phyloP scores from a whole-genome alignment of 1,284 basidiomycete species.

The Somion occarium region DNA sequence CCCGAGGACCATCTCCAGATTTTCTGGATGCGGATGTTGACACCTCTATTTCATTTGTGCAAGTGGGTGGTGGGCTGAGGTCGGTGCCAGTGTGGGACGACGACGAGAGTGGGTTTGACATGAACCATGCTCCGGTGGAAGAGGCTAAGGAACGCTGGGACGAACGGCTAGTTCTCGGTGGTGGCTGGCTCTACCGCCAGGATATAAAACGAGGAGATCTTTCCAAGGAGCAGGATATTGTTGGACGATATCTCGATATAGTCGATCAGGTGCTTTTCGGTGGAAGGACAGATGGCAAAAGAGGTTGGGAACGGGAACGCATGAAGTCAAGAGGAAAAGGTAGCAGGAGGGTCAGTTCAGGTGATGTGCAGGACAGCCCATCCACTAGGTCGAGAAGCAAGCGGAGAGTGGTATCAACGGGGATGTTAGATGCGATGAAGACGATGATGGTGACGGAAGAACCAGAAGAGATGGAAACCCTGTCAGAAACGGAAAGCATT shows the following conservation, averaged over 20 bases:
- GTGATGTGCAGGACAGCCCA: slow-evolving; percentile 28
- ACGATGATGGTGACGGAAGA: slow-evolving; percentile 52
- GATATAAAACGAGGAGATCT: slow-evolving; percentile 56
- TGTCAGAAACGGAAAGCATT: slow-evolving; percentile 43
- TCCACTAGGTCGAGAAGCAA: slow-evolving; percentile 18
- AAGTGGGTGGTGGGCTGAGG: slow-evolving; percentile 57
- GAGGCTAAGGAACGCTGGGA: slow-evolving; percentile 71
- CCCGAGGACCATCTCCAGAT: slow-evolving; percentile 42
- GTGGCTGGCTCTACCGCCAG: slow-evolving; percentile 75
- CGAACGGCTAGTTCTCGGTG: slow-evolving; percentile 67
- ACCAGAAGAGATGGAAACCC: slow-evolving; percentile 46
- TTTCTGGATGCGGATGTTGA: slow-evolving; percentile 43
- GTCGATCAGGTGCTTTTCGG: slow-evolving; percentile 73
- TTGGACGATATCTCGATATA: slow-evolving; percentile 60
- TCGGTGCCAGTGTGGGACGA: slow-evolving; percentile 79
- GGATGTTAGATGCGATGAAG: slow-evolving; percentile 46
- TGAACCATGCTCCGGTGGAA: slow-evolving; percentile 41
- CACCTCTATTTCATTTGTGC: slow-evolving; percentile 60
- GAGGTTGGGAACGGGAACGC: slow-evolving; percentile 54
- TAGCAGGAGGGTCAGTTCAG: slow-evolving; percentile 47
- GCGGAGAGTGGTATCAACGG: slow-evolving; percentile 50
- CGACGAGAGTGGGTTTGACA: slow-evolving; percentile 42
- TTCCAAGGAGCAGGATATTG: slow-evolving; percentile 48
- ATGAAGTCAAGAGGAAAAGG: slow-evolving; percentile 34
- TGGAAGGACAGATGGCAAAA: slow-evolving; percentile 41